phyloP scores from a whole-genome alignment of 164 flowering plant species.

The Tetrastigma voinierianum region DNA sequence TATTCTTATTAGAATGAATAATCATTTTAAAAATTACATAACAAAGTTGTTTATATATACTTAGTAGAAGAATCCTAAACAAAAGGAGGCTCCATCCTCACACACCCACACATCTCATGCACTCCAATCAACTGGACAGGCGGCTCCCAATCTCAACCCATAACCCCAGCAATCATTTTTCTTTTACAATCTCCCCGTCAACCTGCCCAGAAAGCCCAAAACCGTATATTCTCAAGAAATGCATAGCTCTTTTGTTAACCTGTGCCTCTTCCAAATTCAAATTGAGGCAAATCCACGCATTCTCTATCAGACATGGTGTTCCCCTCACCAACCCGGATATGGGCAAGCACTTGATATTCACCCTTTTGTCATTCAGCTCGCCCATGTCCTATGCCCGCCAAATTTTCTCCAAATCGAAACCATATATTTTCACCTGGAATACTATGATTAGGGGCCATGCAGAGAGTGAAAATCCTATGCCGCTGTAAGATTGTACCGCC shows the following conservation, averaged over 20 bases:
- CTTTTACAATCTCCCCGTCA: background rate
- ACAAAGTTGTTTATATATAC: too few relatives aligned
- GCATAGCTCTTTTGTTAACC: conserved; percentile 31
- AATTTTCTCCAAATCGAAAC: conserved; percentile 23
- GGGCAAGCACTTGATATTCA: conserved; percentile 34
- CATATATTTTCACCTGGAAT: conserved; percentile 37
- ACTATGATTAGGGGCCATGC: conserved; percentile 48
- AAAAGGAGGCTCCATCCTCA: background rate
- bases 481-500: conserved; percentile 24
- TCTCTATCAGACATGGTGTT: conserved; percentile 36
- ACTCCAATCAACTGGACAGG: background rate
- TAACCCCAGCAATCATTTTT: background rate
- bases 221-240: conserved; percentile 17
- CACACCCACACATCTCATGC: background rate
- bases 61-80: too few relatives aligned
- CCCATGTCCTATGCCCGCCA: conserved; percentile 32
- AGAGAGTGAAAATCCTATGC: conserved; percentile 32
- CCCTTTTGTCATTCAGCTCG: conserved; percentile 22
- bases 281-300: conserved; percentile 42
- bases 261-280: conserved; percentile 28
- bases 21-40: too few relatives aligned
- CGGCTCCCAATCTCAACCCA: background rate
- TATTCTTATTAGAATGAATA: too few relatives aligned
- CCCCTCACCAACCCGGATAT: conserved; percentile 19
- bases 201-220: conserved; percentile 6